A percentile compares a stretch with the other conserved stretches of the same genome.
Evolutionary conservation across 768 basidiomycete species (phyloP).

Genomic region (Leccinum pellstonianum): DNA sequence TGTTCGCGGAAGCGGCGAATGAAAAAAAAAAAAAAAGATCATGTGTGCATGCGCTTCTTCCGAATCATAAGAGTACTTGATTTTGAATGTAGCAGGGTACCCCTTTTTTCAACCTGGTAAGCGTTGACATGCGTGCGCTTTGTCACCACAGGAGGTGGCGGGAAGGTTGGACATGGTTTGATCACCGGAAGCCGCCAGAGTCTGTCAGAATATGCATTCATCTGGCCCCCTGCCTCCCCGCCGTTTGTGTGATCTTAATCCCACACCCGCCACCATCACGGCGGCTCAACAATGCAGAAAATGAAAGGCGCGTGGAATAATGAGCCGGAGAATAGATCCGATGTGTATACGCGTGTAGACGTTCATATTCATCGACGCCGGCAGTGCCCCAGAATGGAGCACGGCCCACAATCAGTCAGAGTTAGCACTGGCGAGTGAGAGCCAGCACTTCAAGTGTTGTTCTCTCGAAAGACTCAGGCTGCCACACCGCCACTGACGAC

Average conservation of each 20-base stretch:
- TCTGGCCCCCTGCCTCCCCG: neutral
- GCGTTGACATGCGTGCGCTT: neutral
- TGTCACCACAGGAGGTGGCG: neutral
- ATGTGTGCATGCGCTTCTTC: neutral
- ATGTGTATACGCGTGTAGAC: neutral
- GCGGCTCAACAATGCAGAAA: neutral
- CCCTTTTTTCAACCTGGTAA: neutral
- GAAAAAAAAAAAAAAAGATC: neutral
- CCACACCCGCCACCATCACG: slow-evolving; percentile 4
- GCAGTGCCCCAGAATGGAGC: slow-evolving; percentile 1
- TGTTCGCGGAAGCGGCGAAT: neutral
- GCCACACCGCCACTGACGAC: slow-evolving; percentile 11
- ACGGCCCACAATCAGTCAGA: neutral
- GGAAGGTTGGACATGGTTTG: slow-evolving; percentile 1
- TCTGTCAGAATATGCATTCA: neutral
- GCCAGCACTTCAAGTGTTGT: neutral
- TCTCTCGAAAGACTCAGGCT: neutral
- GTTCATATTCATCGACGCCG: slow-evolving; percentile 13
- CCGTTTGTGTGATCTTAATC: neutral
- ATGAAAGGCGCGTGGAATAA: slow-evolving; percentile 17
- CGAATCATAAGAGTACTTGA: neutral
- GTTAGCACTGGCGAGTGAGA: neutral
- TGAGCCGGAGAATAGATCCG: neutral
- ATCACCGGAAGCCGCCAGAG: slow-evolving; percentile 2
- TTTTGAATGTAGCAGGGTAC: neutral